Conservation (phyloP, 768 basidiomycete species). For the Boletus patriciae region DNA sequence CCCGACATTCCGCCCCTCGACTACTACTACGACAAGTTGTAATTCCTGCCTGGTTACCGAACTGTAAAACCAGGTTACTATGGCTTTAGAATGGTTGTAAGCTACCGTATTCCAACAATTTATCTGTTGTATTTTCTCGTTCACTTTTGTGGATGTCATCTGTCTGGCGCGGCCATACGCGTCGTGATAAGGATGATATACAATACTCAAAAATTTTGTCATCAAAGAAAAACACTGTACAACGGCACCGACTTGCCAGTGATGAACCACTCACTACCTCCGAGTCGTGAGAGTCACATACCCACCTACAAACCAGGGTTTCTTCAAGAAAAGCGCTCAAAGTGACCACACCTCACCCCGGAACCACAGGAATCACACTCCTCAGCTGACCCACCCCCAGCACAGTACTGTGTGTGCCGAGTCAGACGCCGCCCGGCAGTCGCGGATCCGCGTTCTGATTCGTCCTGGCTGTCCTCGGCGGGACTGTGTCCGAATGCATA, state of each 20-base stretch:
- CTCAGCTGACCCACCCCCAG: not conserved
- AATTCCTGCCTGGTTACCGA: slow-evolving; percentile 26
- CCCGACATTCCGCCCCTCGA: slow-evolving; percentile 87
- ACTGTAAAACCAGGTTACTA: slow-evolving; percentile 10
- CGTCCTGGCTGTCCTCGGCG: not conserved
- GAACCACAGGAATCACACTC: not conserved
- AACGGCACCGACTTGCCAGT: not conserved
- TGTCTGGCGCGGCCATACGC: too few relatives aligned
- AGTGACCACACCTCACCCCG: not conserved
- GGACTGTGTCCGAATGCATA: not conserved
- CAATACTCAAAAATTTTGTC: not conserved
- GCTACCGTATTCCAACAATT: slow-evolving; percentile 19
- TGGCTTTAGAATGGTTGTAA: slow-evolving; percentile 14
- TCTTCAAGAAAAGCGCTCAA: not conserved
- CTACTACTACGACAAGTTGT: slow-evolving; percentile 93
- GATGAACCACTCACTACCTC: not conserved
- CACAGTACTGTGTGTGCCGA: not conserved
- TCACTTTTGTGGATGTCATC: not conserved
- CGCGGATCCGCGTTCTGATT: not conserved
- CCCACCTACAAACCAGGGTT: not conserved
- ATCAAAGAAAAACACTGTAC: too few relatives aligned
- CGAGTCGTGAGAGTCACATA: not conserved
- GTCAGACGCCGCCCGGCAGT: too few relatives aligned
- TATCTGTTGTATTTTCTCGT: slow-evolving; percentile 14
- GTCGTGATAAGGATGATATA: not conserved